phyloP scores from a whole-genome alignment of 2,329 filamentous ascomycete species.

The Malbranchea cinnamomea region DNA sequence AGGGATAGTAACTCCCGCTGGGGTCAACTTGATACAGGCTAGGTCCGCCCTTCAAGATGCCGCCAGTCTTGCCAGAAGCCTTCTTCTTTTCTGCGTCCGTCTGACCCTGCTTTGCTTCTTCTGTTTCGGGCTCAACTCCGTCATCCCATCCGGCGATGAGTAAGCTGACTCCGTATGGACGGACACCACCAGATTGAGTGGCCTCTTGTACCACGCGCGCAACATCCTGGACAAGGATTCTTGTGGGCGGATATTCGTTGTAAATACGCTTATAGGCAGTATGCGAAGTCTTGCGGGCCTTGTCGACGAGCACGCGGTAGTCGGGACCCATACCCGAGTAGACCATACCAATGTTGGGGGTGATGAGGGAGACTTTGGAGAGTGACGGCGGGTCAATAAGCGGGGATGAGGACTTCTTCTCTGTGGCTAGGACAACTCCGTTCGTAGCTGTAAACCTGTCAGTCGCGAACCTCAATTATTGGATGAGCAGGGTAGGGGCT shows the following conservation, averaged over 20 bases:
- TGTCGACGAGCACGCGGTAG: constrained; percentile 94
- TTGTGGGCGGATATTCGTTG: constrained; percentile 98
- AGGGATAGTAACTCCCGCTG: constrained; percentile 97
- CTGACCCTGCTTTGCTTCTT: constrained; percentile 42
- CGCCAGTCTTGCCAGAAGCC: constrained; percentile 73
- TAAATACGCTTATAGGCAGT: constrained; percentile 99
- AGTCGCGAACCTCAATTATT: constrained; percentile 8
- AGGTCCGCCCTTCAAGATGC: constrained; percentile 86
- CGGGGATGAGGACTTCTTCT: constrained; percentile 98
- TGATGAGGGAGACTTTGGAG: constrained; percentile 95
- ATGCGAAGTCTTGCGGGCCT: constrained; percentile 94
- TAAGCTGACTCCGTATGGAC: constrained; percentile 91
- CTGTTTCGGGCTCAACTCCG: constrained; percentile 73
- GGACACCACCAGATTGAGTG: constrained; percentile 91
- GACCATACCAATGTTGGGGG: constrained; percentile 98
- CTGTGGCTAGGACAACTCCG: constrained; percentile 94
- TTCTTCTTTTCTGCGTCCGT: constrained; percentile 52
- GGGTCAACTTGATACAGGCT: constrained; percentile 98
- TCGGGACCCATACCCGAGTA: constrained; percentile 99
- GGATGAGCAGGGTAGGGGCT: constrained; percentile 4
- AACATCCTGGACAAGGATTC: constrained; percentile 97
- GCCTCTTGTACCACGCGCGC: constrained; percentile 97
- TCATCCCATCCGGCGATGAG: constrained; percentile 97
- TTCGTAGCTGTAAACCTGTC: constrained; percentile 60
- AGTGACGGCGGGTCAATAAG: constrained; percentile 90